Percentiles rank a stretch among this genome's conserved stretches.
Evolutionary conservation across 345 rosid species (phyloP).

Genomic region (Aegle marmelos): DNA sequence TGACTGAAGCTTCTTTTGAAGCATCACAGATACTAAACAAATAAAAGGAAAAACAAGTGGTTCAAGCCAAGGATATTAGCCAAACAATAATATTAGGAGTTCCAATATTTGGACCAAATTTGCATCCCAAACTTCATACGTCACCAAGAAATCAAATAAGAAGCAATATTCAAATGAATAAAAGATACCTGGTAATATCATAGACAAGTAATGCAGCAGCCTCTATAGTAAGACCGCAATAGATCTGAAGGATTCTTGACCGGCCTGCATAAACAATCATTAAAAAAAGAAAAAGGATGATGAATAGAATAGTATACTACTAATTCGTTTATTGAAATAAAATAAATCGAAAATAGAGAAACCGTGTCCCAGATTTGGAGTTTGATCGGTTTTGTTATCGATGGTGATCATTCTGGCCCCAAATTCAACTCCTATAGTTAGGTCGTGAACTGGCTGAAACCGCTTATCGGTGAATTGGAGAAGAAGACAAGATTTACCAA

Average conservation of each 20-base stretch:
- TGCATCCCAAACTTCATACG: too few species aligned
- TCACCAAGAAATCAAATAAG: not conserved
- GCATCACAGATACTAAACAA: not conserved
- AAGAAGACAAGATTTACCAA: conserved; percentile 94
- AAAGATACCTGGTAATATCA: conserved; percentile 78
- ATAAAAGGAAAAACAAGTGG: not conserved
- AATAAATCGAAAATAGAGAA: not conserved
- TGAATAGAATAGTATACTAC: not conserved
- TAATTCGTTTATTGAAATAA: not conserved
- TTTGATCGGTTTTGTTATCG: conserved; percentile 87
- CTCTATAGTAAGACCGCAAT: conserved; percentile 96
- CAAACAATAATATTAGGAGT: too few species aligned
- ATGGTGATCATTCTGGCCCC: conserved; percentile 97
- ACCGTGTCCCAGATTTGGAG: conserved; percentile 99
- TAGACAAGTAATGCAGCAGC: conserved; percentile 99
- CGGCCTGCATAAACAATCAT: conserved; percentile 57
- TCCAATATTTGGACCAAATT: too few species aligned
- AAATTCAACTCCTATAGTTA: conserved; percentile 93
- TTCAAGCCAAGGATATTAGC: too few species aligned
- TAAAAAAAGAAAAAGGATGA: too few species aligned
- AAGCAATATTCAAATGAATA: not conserved
- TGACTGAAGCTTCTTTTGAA: not conserved
- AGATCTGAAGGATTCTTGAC: conserved; percentile 98
- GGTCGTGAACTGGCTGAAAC: conserved; percentile 95
- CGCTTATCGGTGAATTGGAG: conserved; percentile 98